Percentiles rank a stretch among this genome's conserved stretches.
These are phyloP conservation scores for Fraxinus paxiana DNA, from an alignment of 305 asterid genomes.

Conservation along the genomic window DNA sequence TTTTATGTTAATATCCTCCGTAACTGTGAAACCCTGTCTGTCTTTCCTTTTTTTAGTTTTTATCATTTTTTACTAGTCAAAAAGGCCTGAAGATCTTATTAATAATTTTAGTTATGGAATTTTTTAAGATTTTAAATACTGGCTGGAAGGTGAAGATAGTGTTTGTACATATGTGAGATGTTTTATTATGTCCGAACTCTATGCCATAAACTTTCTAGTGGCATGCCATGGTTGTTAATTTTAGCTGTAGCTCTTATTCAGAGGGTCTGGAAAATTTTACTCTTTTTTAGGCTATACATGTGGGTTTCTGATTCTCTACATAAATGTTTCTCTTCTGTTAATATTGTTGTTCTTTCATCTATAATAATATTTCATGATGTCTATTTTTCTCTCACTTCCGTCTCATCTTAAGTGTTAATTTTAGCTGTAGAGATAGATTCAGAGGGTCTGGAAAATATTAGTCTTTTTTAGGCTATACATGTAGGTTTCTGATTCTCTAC, in stretches of 20 bases:
- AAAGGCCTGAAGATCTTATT: neutral
- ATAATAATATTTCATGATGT: neutral
- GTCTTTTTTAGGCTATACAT: neutral
- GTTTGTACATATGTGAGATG: neutral
- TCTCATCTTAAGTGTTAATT: slow-evolving; percentile 1
- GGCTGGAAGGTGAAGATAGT: neutral
- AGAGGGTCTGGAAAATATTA: neutral
- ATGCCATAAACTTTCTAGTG: neutral
- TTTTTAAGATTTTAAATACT: neutral
- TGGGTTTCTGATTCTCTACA: slow-evolving; percentile 1
- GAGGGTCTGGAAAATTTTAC: neutral
- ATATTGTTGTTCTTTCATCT: neutral
- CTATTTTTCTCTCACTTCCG: neutral
- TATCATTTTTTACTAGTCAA: neutral
- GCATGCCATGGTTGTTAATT: neutral
- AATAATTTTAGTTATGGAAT: neutral
- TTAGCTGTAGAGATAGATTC: neutral
- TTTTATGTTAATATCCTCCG: neutral
- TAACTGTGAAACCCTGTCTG: neutral
- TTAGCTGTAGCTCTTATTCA: neutral
- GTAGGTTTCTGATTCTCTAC: slow-evolving; percentile 3
- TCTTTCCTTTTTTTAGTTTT: neutral
- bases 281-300: neutral
- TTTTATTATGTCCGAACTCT: neutral
- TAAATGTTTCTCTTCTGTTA: neutral